Conservation (phyloP, 1,284 basidiomycete genomes). For the Vanrija humicola region DNA sequence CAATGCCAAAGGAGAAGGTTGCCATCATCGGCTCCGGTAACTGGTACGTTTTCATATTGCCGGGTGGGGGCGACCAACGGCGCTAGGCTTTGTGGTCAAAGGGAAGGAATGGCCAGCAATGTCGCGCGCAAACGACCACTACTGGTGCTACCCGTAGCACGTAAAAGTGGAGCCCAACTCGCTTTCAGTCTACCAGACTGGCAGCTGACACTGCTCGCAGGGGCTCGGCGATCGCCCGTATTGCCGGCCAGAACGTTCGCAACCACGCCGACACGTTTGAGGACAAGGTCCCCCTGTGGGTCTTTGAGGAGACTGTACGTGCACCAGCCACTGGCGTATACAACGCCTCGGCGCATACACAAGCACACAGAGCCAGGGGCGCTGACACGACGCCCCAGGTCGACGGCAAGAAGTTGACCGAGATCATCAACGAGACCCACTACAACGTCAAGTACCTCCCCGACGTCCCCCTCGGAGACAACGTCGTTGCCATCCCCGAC, state of each 20-base stretch:
- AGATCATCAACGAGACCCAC: slow-evolving; percentile 56
- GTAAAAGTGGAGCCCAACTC: not conserved
- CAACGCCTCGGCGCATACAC: no score
- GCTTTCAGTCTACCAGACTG: not conserved
- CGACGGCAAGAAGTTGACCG: slow-evolving; percentile 55
- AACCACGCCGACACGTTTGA: slow-evolving; percentile 52
- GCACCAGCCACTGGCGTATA: no score
- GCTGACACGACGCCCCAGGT: slow-evolving; percentile 33
- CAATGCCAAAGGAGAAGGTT: slow-evolving; percentile 52
- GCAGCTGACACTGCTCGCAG: slow-evolving; percentile 25
- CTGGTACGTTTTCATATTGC: slow-evolving; percentile 30
- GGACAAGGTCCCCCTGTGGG: slow-evolving; percentile 52
- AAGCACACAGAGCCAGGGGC: no score
- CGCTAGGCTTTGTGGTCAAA: not conserved
- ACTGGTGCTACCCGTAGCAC: not conserved
- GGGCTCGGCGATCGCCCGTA: slow-evolving; percentile 57
- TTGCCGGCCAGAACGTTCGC: slow-evolving; percentile 52
- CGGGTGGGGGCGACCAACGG: not conserved
- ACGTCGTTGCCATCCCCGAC: slow-evolving; percentile 54
- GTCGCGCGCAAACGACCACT: no score
- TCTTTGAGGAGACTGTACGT: slow-evolving; percentile 52
- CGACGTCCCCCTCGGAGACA: slow-evolving; percentile 52
- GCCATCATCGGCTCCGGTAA: slow-evolving; percentile 56
- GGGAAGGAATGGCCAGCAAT: no score
- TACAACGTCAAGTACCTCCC: slow-evolving; percentile 52